Percentiles rank a stretch among this genome's conserved stretches.
These are phyloP conservation scores for Trichosanthes truncata DNA, from an alignment of 306 rosid genomes.

Conservation along the genomic window DNA sequence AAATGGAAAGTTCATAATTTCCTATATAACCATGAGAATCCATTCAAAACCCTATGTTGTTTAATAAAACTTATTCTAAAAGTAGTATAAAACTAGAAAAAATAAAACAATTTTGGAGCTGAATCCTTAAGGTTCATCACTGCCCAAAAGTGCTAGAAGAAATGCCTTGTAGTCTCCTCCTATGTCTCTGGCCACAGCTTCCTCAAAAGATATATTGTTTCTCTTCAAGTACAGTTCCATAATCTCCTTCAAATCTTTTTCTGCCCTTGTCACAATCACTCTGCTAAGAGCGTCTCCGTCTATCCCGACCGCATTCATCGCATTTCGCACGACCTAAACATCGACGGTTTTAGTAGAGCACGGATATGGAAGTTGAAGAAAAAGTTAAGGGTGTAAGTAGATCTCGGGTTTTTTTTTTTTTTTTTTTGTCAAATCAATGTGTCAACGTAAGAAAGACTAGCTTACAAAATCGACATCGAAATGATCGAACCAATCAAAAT, in stretches of 20 bases:
- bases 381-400: neutral
- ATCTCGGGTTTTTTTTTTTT: too few relatives aligned
- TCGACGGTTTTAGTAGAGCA: neutral
- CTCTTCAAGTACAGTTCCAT: slow-evolving; percentile 26
- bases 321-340: slow-evolving; percentile 24
- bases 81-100: neutral
- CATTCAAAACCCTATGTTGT: neutral
- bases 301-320: slow-evolving; percentile 21
- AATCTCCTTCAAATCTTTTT: slow-evolving; percentile 38
- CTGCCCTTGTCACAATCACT: slow-evolving; percentile 42
- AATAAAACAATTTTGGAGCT: neutral
- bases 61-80: neutral
- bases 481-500: too few relatives aligned
- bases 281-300: slow-evolving; percentile 35
- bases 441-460: too few relatives aligned
- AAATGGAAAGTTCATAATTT: neutral
- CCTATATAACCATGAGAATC: neutral
- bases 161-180: slow-evolving; percentile 34
- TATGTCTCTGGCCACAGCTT: slow-evolving; percentile 19
- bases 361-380: neutral
- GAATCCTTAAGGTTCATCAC: neutral
- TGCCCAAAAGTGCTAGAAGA: slow-evolving; percentile 14
- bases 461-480: too few relatives aligned
- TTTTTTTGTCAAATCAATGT: too few relatives aligned
- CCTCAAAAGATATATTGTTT: slow-evolving; percentile 24